Evolutionary conservation across 176 grass and related monocot species (phyloP).

Genomic region (Hordeum vulgare): MorexV3_pseudomolecules_assembly NC_058521.1:573439196-573439695

Average conservation of each 20-base stretch:
- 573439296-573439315: constrained; percentile 64
- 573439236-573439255: constrained; percentile 82
- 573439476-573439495: constrained; percentile 20
- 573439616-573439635: constrained; percentile 77
- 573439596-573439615: constrained; percentile 59
- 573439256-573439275: constrained; percentile 73
- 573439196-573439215: constrained; percentile 2
- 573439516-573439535: constrained; percentile 70
- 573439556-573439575: constrained; percentile 60
- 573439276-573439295: constrained; percentile 81
- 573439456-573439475: too few relatives aligned
- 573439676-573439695: not conserved
- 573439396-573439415: too few relatives aligned
- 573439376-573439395: not conserved
- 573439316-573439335: constrained; percentile 62
- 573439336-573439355: constrained; percentile 64
- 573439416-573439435: not conserved
- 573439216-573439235: constrained; percentile 82
- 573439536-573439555: constrained; percentile 73
- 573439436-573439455: not conserved
- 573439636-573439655: constrained; percentile 55
- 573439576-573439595: constrained; percentile 90
- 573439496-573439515: constrained; percentile 49
- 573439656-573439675: not conserved
- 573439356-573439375: not conserved